Percentiles rank a stretch among this genome's conserved stretches.
Evolutionary conservation across 768 basidiomycete genomes (phyloP).

Genomic region (Hericium alpestre): DNA sequence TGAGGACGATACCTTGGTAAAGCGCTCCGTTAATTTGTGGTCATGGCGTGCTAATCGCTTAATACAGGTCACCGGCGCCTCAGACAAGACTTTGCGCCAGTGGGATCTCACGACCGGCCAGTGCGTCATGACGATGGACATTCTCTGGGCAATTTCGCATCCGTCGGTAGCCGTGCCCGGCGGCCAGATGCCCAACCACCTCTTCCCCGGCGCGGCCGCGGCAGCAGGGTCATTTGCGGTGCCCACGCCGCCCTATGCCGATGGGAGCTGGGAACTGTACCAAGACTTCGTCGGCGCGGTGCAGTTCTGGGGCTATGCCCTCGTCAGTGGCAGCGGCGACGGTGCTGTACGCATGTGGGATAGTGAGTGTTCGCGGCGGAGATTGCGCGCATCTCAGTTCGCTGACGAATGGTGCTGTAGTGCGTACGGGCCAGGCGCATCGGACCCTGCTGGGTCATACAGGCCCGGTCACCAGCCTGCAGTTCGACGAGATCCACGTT

Average conservation of each 20-base stretch:
- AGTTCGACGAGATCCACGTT: slow-evolving; percentile 94
- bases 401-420: slow-evolving; percentile 28
- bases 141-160: slow-evolving; percentile 98
- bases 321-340: slow-evolving; percentile 95
- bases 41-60: background rate
- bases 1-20: slow-evolving; percentile 85
- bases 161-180: slow-evolving; percentile 41
- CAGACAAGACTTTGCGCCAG: slow-evolving; percentile 95
- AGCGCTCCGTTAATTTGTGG: slow-evolving; percentile 11
- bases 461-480: slow-evolving; percentile 83
- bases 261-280: slow-evolving; percentile 91
- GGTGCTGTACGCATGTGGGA: slow-evolving; percentile 99
- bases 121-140: slow-evolving; percentile 99
- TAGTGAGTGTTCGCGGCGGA: slow-evolving; percentile 47
- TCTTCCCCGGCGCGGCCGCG: slow-evolving; percentile 43
- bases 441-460: slow-evolving; percentile 89
- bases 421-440: slow-evolving; percentile 97
- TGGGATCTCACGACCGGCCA: slow-evolving; percentile 98
- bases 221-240: slow-evolving; percentile 63
- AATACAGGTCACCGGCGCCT: slow-evolving; percentile 85
- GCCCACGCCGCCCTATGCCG: slow-evolving; percentile 78
- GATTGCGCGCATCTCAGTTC: background rate
- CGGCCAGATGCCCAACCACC: slow-evolving; percentile 29
- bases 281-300: slow-evolving; percentile 96
- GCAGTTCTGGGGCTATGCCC: slow-evolving; percentile 97